phyloP scores from a whole-genome alignment of 2,329 filamentous ascomycete genomes.

The Daldinia sp. region DNA sequence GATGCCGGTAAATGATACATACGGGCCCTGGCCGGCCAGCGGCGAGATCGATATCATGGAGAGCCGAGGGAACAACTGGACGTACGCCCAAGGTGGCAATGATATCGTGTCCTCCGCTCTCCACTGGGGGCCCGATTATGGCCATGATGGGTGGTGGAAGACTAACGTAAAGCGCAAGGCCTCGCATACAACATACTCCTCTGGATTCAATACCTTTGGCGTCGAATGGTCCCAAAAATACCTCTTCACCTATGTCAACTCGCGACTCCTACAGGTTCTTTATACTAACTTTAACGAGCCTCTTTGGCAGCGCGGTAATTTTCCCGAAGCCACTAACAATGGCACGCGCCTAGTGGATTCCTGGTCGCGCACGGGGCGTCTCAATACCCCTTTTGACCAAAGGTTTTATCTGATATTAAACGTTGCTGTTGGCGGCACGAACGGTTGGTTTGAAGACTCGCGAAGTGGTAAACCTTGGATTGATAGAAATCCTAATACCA shows the following conservation, averaged over 20 bases:
- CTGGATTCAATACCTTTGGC: slow-evolving; percentile 77
- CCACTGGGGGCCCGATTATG: slow-evolving; percentile 79
- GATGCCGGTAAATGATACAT: slow-evolving; percentile 76
- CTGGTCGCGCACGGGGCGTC: slow-evolving; percentile 68
- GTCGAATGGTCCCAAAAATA: slow-evolving; percentile 90
- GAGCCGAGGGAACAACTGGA: slow-evolving; percentile 82
- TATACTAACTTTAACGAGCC: slow-evolving; percentile 77
- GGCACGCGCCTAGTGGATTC: slow-evolving; percentile 70
- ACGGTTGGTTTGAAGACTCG: slow-evolving; percentile 84
- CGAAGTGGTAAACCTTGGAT: slow-evolving; percentile 80
- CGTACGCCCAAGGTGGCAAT: slow-evolving; percentile 79
- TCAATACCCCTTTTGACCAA: slow-evolving; percentile 77
- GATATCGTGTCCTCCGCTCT: slow-evolving; percentile 81
- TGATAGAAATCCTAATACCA: slow-evolving; percentile 70
- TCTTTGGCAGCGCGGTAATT: slow-evolving; percentile 74
- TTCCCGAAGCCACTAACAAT: slow-evolving; percentile 70
- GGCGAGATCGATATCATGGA: slow-evolving; percentile 88
- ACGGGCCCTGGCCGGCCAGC: slow-evolving; percentile 79
- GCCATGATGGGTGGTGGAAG: slow-evolving; percentile 82
- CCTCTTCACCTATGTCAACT: slow-evolving; percentile 86
- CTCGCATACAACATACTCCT: slow-evolving; percentile 76
- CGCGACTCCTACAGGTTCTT: slow-evolving; percentile 78
- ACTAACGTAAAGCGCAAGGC: slow-evolving; percentile 81
- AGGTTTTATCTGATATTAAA: slow-evolving; percentile 80
- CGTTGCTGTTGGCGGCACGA: slow-evolving; percentile 78